These are phyloP conservation scores for Pontederia paniculata DNA, from an alignment of 176 grass and related monocot species.

Conservation along the genomic window DNA sequence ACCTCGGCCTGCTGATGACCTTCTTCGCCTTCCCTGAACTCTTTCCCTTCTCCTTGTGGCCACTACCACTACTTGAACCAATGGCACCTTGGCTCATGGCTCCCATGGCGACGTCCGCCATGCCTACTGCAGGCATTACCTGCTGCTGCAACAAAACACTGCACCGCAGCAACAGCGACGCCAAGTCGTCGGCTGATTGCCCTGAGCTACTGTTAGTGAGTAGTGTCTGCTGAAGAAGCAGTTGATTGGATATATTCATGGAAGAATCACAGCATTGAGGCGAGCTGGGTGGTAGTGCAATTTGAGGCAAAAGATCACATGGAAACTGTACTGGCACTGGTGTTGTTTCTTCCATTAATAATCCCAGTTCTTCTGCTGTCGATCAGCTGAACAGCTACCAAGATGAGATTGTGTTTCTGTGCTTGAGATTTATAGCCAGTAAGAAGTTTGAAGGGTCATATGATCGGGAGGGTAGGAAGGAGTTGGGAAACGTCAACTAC, in stretches of 20 bases:
- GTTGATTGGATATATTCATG: constrained; percentile 11
- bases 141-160: no score
- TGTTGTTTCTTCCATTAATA: constrained; percentile 21
- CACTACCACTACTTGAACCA: neutral
- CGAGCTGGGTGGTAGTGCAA: constrained; percentile 16
- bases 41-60: constrained; percentile 25
- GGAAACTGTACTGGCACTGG: constrained; percentile 25
- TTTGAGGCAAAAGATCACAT: constrained; percentile 30
- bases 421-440: no score
- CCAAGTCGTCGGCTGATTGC: neutral
- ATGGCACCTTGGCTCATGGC: constrained; percentile 18
- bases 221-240: constrained; percentile 6
- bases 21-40: constrained; percentile 30
- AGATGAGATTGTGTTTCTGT: no score
- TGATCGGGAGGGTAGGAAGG: constrained; percentile 27
- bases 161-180: no score
- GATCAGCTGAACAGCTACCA: constrained; percentile 2
- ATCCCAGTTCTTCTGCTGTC: constrained; percentile 3
- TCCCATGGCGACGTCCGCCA: neutral
- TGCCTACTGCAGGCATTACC: no score
- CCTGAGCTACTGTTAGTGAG: neutral
- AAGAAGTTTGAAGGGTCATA: neutral
- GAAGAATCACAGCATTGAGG: constrained; percentile 15
- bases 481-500: constrained; percentile 43
- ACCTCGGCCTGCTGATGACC: constrained; percentile 55